Conservation (phyloP, 108 stramenopile genomes). For the Conticribra weissflogii region DNA sequence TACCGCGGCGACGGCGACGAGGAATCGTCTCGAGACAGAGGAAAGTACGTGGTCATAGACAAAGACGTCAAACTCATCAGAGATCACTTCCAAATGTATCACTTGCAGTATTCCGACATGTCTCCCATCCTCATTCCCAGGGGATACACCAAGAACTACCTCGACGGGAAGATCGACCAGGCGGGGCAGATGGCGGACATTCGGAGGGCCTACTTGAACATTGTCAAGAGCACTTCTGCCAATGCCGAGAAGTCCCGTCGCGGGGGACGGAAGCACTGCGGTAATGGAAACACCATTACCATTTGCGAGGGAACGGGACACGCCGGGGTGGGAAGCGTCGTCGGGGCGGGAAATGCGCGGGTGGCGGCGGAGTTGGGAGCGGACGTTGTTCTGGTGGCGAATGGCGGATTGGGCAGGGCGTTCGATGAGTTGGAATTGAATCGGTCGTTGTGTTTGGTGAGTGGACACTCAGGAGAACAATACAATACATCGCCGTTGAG, state of each 20-base stretch:
- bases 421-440: constrained; percentile 93
- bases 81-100: constrained; percentile 72
- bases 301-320: constrained; percentile 96
- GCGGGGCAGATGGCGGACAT: constrained; percentile 57
- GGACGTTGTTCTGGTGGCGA: constrained; percentile 90
- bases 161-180: constrained; percentile 79
- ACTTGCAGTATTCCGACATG: constrained; percentile 79
- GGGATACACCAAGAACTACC: constrained; percentile 85
- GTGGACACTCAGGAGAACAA: no score
- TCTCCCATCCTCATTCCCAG: constrained; percentile 86
- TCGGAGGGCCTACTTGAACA: constrained; percentile 36
- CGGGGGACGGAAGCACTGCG: no score
- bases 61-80: constrained; percentile 87
- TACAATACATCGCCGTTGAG: neutral
- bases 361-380: constrained; percentile 84
- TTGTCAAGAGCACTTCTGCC: constrained; percentile 22
- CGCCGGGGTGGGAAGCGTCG: constrained; percentile 84
- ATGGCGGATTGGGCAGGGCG: constrained; percentile 90
- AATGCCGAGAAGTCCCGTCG: constrained; percentile 45
- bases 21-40: constrained; percentile 14
- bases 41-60: constrained; percentile 56
- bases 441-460: constrained; percentile 64
- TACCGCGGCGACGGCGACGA: constrained; percentile 9
- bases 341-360: constrained; percentile 86
- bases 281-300: constrained; percentile 53